Evolutionary conservation across 1,284 basidiomycete genomes (phyloP).

Genomic region (Cystobasidium sp.): DNA sequence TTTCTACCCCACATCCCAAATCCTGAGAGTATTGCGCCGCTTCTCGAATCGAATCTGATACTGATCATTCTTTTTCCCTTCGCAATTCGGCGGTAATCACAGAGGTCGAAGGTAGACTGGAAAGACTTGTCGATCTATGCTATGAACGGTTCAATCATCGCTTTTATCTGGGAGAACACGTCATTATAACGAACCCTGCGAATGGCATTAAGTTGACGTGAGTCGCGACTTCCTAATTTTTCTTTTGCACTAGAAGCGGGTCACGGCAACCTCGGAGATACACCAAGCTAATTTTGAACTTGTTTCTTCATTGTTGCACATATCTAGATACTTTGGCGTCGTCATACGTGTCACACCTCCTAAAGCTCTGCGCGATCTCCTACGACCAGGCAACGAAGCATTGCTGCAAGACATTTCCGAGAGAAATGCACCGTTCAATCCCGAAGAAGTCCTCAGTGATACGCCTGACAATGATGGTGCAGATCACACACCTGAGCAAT

Average conservation of each 20-base stretch:
- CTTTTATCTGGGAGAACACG: constrained; percentile 81
- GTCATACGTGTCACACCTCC: constrained; percentile 31
- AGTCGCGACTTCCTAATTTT: too few species aligned
- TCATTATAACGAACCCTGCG: constrained; percentile 53
- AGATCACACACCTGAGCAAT: constrained; percentile 52
- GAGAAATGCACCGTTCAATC: constrained; percentile 21
- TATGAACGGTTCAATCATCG: constrained; percentile 94
- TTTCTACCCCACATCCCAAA: too few species aligned
- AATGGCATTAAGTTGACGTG: neutral
- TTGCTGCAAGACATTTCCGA: neutral
- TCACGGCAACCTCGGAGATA: constrained; percentile 45
- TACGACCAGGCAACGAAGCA: constrained; percentile 23
- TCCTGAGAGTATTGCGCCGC: too few species aligned
- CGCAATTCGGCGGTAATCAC: constrained; percentile 19
- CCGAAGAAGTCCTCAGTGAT: constrained; percentile 43
- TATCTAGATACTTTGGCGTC: constrained; percentile 21
- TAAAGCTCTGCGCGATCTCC: constrained; percentile 22
- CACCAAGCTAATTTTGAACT: constrained; percentile 56
- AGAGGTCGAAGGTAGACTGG: constrained; percentile 95
- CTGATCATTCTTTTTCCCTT: too few species aligned
- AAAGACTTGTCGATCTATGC: constrained; percentile 89
- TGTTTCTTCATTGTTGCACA: neutral
- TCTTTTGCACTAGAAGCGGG: too few species aligned
- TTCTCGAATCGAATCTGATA: too few species aligned
- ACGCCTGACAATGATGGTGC: constrained; percentile 59